Evolutionary conservation across 169 alveolate genomes (phyloP), one percentile per base, ranked within the genome.

Genomic region (Plasmodium relictum): DNA sequence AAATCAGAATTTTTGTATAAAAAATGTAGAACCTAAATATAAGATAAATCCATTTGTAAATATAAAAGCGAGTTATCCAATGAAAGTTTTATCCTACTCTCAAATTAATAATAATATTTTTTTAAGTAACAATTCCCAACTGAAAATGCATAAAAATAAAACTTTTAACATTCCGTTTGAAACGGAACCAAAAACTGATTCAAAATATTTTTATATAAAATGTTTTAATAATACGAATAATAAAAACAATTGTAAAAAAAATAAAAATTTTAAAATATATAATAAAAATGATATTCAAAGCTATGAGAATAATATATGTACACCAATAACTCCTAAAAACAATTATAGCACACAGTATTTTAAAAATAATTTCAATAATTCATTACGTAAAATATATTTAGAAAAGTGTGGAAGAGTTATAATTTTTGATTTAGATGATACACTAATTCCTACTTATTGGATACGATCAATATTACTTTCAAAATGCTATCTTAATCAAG

Each of bases 391-490:
- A 50, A 61, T 80, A 42, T 80, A 66, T 44, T 26, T 66, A 80
- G 90, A 80, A 44, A 80, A 68, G 31, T 80, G 83, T 59, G 50
- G 48, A 24, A 48, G 90, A 66, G 90, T 80, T 22, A 66, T 91
- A 26, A 93, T 95, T 45, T 93, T 95, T 88, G 97, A 95, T 80
- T 83, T 95, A 42, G 97, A 95, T 52, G 97, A 95, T 70, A 95
- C 97, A 20, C 74, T 95, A 24, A 93, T 95, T 61, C 97, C 97
- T 50, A 95, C 97, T 2, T 95, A 93, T 71, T 95, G 97, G 97
- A 93, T 95, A 24, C 65, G 96, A 56, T 65, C 83, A 39, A 56
- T 65, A 24, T 45, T 92, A 78, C 52, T 63, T 8, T 54, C 89
- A 10, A 92, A 72, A 54, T 50, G 80, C 39, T 44, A 26, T 20